Percentiles rank a stretch among this genome's conserved stretches.
These are phyloP conservation scores for Allium fistulosum DNA, from an alignment of 106 monocot genomes.

Conservation along the genomic window DNA sequence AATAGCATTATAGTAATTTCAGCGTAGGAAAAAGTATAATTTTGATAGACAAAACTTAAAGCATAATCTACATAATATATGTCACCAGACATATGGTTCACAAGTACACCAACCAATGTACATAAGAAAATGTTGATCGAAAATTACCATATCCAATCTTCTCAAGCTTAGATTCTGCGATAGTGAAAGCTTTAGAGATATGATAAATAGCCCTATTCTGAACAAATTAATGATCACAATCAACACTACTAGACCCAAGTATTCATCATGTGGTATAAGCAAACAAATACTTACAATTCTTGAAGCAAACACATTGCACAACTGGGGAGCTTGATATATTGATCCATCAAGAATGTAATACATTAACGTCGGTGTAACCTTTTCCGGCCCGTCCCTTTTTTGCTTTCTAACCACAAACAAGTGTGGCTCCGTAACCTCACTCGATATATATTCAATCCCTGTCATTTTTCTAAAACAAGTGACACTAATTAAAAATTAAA, in stretches of 20 bases:
- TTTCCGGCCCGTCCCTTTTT: conserved; percentile 92
- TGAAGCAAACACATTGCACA: too few relatives aligned
- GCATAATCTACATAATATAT: too few relatives aligned
- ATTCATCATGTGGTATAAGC: too few relatives aligned
- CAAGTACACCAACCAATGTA: too few relatives aligned
- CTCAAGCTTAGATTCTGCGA: conserved; percentile 83
- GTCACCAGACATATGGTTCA: too few relatives aligned
- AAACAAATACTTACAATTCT: too few relatives aligned
- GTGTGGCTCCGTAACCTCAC: conserved; percentile 96
- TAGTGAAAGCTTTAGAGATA: conserved; percentile 83
- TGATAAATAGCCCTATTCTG: conserved; percentile 88
- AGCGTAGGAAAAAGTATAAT: too few relatives aligned
- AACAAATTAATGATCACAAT: background rate
- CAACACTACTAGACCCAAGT: too few relatives aligned
- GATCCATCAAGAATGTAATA: conserved; percentile 29
- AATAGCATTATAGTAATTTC: too few relatives aligned
- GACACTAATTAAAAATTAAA: background rate
- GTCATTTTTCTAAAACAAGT: conserved; percentile 75
- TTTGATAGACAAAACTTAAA: too few relatives aligned
- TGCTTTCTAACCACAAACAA: conserved; percentile 93
- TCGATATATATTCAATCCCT: conserved; percentile 86
- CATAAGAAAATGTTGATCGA: too few relatives aligned
- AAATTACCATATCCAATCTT: conserved; percentile 85
- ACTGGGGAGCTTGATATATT: too few relatives aligned
- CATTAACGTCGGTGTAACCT: conserved; percentile 66